These are phyloP conservation scores for Akebia trifoliata DNA, from an alignment of 164 flowering plant genomes.

Conservation along the genomic window DNA sequence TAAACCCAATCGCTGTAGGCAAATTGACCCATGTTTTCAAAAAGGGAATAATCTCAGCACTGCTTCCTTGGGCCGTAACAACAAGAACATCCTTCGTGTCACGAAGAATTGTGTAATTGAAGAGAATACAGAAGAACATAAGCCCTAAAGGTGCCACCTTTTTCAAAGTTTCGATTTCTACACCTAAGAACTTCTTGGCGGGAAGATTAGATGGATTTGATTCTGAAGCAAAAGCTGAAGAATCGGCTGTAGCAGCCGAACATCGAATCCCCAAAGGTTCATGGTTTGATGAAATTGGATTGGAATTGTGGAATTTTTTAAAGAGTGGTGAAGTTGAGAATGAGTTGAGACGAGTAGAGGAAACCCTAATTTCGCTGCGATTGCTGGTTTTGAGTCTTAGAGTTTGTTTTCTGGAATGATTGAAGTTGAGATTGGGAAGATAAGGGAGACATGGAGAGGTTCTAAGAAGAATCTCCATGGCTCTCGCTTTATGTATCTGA, in stretches of 20 bases:
- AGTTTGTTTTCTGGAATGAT: constrained; percentile 1
- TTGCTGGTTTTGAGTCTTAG: constrained; percentile 9
- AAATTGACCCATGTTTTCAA: constrained; percentile 34
- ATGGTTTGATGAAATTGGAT: not conserved
- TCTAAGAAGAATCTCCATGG: constrained; percentile 14
- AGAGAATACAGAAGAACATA: constrained; percentile 34
- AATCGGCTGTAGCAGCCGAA: constrained; percentile 1
- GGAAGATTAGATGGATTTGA: not conserved
- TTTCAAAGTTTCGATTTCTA: constrained; percentile 21
- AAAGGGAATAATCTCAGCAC: constrained; percentile 35
- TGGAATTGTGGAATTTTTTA: not conserved
- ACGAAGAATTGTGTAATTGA: constrained; percentile 31
- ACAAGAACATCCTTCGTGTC: constrained; percentile 34
- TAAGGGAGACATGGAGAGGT: constrained; percentile 8
- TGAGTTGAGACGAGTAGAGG: not conserved
- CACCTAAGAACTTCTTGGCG: constrained; percentile 17
- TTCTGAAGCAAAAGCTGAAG: constrained; percentile 1
- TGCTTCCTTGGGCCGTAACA: constrained; percentile 29
- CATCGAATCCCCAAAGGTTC: constrained; percentile 1
- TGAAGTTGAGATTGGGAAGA: constrained; percentile 13
- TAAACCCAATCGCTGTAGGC: constrained; percentile 31
- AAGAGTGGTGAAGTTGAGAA: not conserved
- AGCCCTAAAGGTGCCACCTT: constrained; percentile 29
- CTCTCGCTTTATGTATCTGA: no score
- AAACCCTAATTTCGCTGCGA: constrained; percentile 3